Conservation (phyloP, 2,329 filamentous ascomycete species). For the Lithohypha guttulata region DNA sequence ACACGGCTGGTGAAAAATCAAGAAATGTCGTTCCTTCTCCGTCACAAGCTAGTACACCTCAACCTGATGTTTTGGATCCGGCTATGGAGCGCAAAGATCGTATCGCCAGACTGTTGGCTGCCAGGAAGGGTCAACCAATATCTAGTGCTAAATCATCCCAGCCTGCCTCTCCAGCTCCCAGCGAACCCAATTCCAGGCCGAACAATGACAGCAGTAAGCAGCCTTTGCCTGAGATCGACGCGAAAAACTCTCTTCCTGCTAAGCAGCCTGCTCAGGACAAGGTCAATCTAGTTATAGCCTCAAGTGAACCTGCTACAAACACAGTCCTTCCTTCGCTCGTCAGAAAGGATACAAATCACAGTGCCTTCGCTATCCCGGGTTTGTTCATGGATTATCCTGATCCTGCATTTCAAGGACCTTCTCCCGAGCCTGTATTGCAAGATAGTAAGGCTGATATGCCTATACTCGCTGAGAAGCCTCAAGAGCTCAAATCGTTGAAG, state of each 20-base stretch:
- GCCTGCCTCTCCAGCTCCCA: conserved; percentile 5
- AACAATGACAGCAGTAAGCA: conserved; percentile 7
- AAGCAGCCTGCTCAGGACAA: neutral
- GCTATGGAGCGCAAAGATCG: conserved; percentile 62
- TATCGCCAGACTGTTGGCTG: conserved; percentile 65
- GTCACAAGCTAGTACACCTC: neutral
- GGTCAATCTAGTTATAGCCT: conserved; percentile 21
- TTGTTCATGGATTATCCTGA: conserved; percentile 35
- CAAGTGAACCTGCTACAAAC: conserved; percentile 55
- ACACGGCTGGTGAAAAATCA: conserved; percentile 1
- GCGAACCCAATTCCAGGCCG: conserved; percentile 3
- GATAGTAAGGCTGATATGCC: neutral
- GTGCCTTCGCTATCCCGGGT: conserved; percentile 36
- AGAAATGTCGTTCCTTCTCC: neutral
- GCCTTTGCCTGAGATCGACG: conserved; percentile 9
- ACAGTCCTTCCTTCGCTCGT: conserved; percentile 38
- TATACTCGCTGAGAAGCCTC: neutral
- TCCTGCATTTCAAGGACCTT: neutral
- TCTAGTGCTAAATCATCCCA: conserved; percentile 4
- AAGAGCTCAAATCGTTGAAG: neutral
- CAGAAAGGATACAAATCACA: conserved; percentile 21
- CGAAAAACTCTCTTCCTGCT: neutral
- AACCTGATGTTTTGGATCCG: conserved; percentile 22
- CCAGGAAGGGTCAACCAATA: conserved; percentile 45
- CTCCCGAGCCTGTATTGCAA: neutral